Evolutionary conservation across 2,329 filamentous ascomycete species (phyloP).

Genomic region (Capronia americana): DNA sequence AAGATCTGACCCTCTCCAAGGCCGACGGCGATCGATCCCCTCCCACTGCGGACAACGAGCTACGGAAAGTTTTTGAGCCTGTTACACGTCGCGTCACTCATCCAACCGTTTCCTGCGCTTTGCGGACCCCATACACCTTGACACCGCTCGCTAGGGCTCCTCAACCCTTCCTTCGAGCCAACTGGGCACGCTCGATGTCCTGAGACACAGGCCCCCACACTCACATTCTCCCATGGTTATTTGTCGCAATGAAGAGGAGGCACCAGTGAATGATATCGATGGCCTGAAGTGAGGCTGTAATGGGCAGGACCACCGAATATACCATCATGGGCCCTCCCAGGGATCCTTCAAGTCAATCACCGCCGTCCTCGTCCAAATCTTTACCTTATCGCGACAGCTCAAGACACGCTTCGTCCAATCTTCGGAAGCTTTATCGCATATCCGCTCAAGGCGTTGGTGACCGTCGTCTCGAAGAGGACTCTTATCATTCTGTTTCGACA

Average conservation of each 20-base stretch:
- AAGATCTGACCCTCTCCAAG: neutral
- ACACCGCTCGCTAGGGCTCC: neutral
- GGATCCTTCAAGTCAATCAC: slow-evolving; percentile 19
- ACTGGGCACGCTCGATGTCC: slow-evolving; percentile 1
- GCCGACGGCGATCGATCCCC: neutral
- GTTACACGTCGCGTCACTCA: slow-evolving; percentile 30
- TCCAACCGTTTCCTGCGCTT: slow-evolving; percentile 18
- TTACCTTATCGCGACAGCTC: slow-evolving; percentile 32
- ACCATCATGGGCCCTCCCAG: slow-evolving; percentile 34
- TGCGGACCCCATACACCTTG: slow-evolving; percentile 7
- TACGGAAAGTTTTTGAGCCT: slow-evolving; percentile 17
- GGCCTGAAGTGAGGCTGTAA: slow-evolving; percentile 14
- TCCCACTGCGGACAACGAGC: slow-evolving; percentile 17
- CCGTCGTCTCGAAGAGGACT: slow-evolving; percentile 12
- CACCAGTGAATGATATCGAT: slow-evolving; percentile 11
- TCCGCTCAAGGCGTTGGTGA: slow-evolving; percentile 29
- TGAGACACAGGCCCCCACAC: neutral
- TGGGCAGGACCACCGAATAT: slow-evolving; percentile 34
- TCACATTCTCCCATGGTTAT: neutral
- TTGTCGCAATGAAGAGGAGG: slow-evolving; percentile 32
- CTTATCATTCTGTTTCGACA: slow-evolving; percentile 21
- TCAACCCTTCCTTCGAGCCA: neutral
- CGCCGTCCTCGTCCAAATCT: slow-evolving; percentile 23
- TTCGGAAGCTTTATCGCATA: slow-evolving; percentile 37
- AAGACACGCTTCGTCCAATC: slow-evolving; percentile 29